Evolutionary conservation across 192 early-diverging fungal genomes (phyloP).

Genomic region (Ambispora gerdemannii): DNA sequence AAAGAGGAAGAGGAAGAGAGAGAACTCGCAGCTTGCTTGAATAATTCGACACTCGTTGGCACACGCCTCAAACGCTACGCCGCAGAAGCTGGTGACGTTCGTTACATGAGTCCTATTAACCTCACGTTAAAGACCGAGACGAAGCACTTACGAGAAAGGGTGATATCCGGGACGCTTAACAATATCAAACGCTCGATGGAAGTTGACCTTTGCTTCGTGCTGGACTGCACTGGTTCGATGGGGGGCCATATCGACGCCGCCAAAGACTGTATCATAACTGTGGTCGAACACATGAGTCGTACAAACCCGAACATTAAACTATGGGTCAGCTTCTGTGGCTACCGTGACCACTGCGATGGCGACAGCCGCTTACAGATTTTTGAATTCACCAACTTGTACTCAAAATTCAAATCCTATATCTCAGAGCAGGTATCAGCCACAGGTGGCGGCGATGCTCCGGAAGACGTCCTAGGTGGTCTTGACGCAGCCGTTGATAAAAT

Average conservation of each 20-base stretch:
- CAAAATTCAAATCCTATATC: background rate
- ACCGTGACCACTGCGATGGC: conserved; percentile 17
- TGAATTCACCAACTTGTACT: conserved; percentile 2
- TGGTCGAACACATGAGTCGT: too few species aligned
- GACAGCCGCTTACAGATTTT: background rate
- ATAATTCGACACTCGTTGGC: background rate
- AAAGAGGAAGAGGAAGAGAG: background rate
- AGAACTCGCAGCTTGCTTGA: background rate
- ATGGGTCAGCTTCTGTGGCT: too few species aligned
- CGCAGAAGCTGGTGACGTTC: background rate
- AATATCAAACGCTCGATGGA: too few species aligned
- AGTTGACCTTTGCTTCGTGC: too few species aligned
- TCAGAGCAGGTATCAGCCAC: background rate
- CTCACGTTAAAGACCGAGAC: too few species aligned
- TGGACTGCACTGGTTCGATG: too few species aligned
- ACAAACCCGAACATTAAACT: too few species aligned
- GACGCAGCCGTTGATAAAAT: conserved; percentile 1
- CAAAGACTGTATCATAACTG: too few species aligned
- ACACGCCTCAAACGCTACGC: background rate
- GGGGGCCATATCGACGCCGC: too few species aligned
- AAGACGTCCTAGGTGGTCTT: conserved; percentile 30
- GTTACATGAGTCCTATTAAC: background rate
- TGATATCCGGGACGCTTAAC: too few species aligned
- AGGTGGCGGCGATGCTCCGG: conserved; percentile 22
- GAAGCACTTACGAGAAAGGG: too few species aligned